Evolutionary conservation across 345 rosid genomes (phyloP), one percentile per base, ranked within the genome.

Genomic region (Aurinia saxatilis): DNA sequence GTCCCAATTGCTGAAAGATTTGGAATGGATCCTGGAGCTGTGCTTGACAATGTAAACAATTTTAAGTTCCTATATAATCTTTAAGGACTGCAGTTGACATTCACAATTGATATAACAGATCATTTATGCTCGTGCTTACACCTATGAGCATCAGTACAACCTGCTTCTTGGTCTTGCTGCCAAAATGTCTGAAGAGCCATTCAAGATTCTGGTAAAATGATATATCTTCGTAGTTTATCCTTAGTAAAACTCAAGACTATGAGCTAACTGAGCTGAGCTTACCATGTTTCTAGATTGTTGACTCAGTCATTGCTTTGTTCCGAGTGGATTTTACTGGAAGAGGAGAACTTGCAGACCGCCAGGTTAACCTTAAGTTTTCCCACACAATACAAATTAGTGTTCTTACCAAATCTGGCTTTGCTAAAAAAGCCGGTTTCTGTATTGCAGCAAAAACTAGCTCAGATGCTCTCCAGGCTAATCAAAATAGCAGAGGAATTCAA

Each of bases 1-100:
- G 83, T 90, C 41, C 87, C 90, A 12, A 82, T 93, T 67, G 97
- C 97, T 55, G 97, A 93, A 80, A 87, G 99, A 78, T 93, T 93
- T 79, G 95, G 97, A 75, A 87, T 90, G 99, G 96, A 92, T 63
- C 83, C 90, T 48, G 86, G 84, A 69, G 96, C 99, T 21, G 99
- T 93, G 66, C 96, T 90, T 65, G 99, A 90, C 77, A 90, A 93
- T 70, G 96, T 84, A 75, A 68, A 78, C 37, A 29, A 52, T 40
- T 1, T 12, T 23, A 57, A 56, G 2, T 23, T 64, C 56, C 25
- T 49, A 57, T 29, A 33, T 41, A n/a, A 17, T 3, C 41, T 16
- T 17, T 23, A 12, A 47, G 23, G 48, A 50, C 41, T 34, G n/a
- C 6, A 27, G 50, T 1, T 44, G 57, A 44, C 4, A 27, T 39